These are phyloP conservation scores for Rhynchospora breviuscula DNA, from an alignment of 176 grass and related monocot genomes.

Conservation along the genomic window DNA sequence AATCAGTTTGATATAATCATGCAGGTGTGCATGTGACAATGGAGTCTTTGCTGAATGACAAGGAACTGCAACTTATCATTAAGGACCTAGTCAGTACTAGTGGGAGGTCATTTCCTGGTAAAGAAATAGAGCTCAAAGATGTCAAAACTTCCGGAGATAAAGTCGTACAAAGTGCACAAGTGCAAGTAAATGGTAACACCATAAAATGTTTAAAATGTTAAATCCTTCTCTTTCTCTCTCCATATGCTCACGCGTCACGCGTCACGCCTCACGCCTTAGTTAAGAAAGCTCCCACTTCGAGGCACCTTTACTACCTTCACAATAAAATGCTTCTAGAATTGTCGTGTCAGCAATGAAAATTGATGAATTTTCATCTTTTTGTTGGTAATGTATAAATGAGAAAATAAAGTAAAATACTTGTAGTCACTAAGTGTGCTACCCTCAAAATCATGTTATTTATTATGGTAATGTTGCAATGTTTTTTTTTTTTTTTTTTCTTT, in stretches of 20 bases:
- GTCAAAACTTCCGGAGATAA: constrained; percentile 22
- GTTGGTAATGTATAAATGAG: neutral
- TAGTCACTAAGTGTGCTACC: neutral
- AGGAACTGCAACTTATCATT: constrained; percentile 61
- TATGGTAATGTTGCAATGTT: neutral
- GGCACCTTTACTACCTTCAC: neutral
- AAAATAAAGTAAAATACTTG: neutral
- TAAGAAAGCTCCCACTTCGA: neutral
- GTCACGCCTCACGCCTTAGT: neutral
- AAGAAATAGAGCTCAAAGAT: constrained; percentile 18
- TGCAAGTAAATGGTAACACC: constrained; percentile 52
- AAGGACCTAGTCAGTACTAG: constrained; percentile 68
- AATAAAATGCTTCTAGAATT: neutral
- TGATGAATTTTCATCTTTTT: neutral
- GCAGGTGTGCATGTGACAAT: constrained; percentile 79
- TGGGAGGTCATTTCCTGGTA: constrained; percentile 65
- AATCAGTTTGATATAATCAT: constrained; percentile 32
- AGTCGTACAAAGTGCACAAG: constrained; percentile 39
- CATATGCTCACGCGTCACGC: neutral
- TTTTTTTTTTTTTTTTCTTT: neutral
- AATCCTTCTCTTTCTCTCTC: neutral
- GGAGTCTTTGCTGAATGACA: constrained; percentile 69
- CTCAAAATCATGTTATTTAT: neutral
- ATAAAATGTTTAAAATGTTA: neutral
- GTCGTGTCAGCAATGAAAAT: neutral